A percentile compares a stretch with the other conserved stretches of the same genome.
Conservation (phyloP, 2,329 filamentous ascomycete genomes). For the Chaetomium sp. region DNA sequence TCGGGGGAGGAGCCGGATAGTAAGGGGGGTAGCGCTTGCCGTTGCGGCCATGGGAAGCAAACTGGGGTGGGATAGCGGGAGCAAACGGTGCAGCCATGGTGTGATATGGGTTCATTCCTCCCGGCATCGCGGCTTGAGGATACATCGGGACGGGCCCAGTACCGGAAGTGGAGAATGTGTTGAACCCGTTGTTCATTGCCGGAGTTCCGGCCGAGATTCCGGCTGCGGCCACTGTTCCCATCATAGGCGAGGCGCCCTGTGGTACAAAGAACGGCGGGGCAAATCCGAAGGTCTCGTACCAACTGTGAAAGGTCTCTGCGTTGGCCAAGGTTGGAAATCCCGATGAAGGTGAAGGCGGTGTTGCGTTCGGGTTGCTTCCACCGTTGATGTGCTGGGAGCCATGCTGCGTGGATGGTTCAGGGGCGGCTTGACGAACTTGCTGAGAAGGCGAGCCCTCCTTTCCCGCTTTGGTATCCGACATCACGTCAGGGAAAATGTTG, state of each 20-base stretch:
- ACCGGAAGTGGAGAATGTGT: slow-evolving; percentile 10
- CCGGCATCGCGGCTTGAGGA: background rate
- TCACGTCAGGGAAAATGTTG: slow-evolving; percentile 16
- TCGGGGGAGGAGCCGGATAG: slow-evolving; percentile 28
- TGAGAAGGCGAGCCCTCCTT: background rate
- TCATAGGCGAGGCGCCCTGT: too few relatives aligned
- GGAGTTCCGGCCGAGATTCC: background rate
- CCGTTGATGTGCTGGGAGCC: background rate
- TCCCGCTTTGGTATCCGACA: background rate
- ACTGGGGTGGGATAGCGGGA: background rate
- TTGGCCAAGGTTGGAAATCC: too few relatives aligned
- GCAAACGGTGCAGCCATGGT: background rate
- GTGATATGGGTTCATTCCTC: background rate
- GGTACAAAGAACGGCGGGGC: too few relatives aligned
- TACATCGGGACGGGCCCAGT: background rate
- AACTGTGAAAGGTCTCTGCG: background rate
- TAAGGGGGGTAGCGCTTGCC: slow-evolving; percentile 12
- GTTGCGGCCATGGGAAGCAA: background rate
- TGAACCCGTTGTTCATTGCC: slow-evolving; percentile 1
- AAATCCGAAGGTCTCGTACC: background rate
- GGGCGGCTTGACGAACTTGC: too few relatives aligned
- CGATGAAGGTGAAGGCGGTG: background rate
- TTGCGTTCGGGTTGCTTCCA: background rate
- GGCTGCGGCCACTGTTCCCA: background rate
- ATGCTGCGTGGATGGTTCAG: too few relatives aligned